Percentiles rank a stretch among this genome's conserved stretches.
phyloP scores from a whole-genome alignment of 2,329 filamentous ascomycete species.

The Iodosphaeria phyllophila region DNA sequence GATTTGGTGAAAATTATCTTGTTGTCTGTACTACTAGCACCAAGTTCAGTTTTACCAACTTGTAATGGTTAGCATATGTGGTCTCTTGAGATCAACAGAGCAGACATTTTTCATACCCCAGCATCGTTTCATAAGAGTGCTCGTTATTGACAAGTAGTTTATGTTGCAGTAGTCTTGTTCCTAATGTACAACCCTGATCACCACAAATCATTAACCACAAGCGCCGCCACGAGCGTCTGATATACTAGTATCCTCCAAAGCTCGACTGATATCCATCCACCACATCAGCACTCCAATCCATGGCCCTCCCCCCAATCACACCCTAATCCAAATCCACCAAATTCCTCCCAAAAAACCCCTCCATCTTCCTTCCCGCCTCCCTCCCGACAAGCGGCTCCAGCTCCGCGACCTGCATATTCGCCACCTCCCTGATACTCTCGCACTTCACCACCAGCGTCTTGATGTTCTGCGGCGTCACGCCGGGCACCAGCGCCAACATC shows the following conservation, averaged over 20 bases:
- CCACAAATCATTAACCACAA: background rate
- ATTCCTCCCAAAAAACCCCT: constrained; percentile 60
- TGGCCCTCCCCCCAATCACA: constrained; percentile 5
- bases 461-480: constrained; percentile 64
- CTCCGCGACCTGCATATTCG: constrained; percentile 64
- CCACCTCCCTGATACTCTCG: constrained; percentile 63
- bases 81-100: no score
- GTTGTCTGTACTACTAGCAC: no score
- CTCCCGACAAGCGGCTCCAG: constrained; percentile 58
- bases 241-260: background rate
- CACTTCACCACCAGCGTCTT: constrained; percentile 52
- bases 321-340: constrained; percentile 29
- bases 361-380: constrained; percentile 58
- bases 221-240: background rate
- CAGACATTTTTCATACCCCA: no score
- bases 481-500: constrained; percentile 72
- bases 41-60: no score
- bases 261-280: background rate
- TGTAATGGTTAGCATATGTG: no score
- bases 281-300: background rate
- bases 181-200: background rate
- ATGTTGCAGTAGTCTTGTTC: background rate
- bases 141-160: no score
- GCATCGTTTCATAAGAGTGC: no score
- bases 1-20: no score